Evolutionary conservation across 805 yeast genomes (phyloP), one percentile per base, ranked within the genome.

Genomic region (Candida khao-thaluensis): DNA sequence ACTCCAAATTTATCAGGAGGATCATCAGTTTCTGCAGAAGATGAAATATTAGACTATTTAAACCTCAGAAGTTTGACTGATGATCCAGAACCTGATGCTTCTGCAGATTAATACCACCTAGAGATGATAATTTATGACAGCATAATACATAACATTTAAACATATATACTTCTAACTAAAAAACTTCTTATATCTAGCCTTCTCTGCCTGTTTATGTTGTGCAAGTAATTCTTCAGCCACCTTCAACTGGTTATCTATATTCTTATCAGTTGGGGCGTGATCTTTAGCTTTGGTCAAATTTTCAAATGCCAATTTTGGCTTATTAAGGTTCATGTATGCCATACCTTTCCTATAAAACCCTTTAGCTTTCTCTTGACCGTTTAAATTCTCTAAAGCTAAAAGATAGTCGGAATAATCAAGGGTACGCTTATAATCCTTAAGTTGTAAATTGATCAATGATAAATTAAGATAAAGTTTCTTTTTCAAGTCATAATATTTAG

Each of bases 111-210:
- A 30, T 27, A 27, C 30, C 30, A 8, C 8, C 6, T 30, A 31
- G 35, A 31, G 26, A 31, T 31, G 35, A 31, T 31, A 14, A 5
- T 26, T 33, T 16, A 35, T 35, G 38, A 28, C 21, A 23, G 37
- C 37, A 35, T 35, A 21, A 7, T 23, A n/a, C n/a, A n/a, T n/a
- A n/a, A n/a, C n/a, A n/a, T n/a, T n/a, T 22, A 35, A 28, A 25
- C 10, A 25, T 18, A 35, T 35, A 30, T 23, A 21, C 15, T 17
- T 12, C 15, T 47, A 64, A 7, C 39, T 58, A 51, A 85, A 85
- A 55, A 85, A 84, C 54, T 79, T 82, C 12, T 87, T 72, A 46
- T 78, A 75, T 42, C 70, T 77, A 35, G 72, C 71, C 52, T 69
- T 75, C 43, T 79, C 81, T 11, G 65, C 67, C 27, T 67, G 64